Evolutionary conservation across 2,329 filamentous ascomycete species (phyloP).

Genomic region (Fusarium luffae): DNA sequence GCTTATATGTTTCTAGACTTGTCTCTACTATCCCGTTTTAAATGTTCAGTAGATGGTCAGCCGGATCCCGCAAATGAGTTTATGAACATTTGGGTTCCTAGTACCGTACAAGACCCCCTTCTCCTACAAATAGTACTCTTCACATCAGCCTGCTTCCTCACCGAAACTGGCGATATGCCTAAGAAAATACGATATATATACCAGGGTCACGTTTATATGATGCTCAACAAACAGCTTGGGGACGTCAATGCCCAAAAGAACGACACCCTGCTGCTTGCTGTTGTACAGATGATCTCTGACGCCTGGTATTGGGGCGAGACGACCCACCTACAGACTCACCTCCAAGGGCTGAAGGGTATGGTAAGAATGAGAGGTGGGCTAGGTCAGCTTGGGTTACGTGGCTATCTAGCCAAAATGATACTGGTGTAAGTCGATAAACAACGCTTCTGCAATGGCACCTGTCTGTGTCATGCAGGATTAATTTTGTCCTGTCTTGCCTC

Average conservation of each 20-base stretch:
- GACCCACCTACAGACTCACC: conserved; percentile 58
- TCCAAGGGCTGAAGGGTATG: conserved; percentile 61
- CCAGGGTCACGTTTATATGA: conserved; percentile 56
- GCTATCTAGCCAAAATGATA: conserved; percentile 60
- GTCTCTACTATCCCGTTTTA: conserved; percentile 62
- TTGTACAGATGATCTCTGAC: conserved; percentile 61
- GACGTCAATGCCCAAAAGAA: conserved; percentile 51
- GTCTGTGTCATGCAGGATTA: not conserved
- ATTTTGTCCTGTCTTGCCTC: not conserved
- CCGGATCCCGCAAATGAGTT: conserved; percentile 57
- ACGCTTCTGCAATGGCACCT: not conserved
- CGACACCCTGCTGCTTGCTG: conserved; percentile 60
- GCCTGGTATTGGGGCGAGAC: conserved; percentile 67
- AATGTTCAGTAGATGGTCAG: conserved; percentile 61
- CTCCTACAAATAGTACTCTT: conserved; percentile 62
- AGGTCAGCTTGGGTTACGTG: conserved; percentile 58
- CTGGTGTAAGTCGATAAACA: conserved; percentile 55
- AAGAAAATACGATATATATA: conserved; percentile 56
- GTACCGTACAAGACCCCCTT: conserved; percentile 61
- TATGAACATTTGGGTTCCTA: conserved; percentile 61
- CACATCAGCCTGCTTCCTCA: conserved; percentile 62
- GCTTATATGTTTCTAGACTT: conserved; percentile 52
- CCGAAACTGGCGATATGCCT: conserved; percentile 60
- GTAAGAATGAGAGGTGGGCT: conserved; percentile 60
- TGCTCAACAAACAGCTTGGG: conserved; percentile 61